These are phyloP conservation scores for Umbellularia californica DNA, from an alignment of 164 flowering plant genomes.

Conservation along the genomic window DNA sequence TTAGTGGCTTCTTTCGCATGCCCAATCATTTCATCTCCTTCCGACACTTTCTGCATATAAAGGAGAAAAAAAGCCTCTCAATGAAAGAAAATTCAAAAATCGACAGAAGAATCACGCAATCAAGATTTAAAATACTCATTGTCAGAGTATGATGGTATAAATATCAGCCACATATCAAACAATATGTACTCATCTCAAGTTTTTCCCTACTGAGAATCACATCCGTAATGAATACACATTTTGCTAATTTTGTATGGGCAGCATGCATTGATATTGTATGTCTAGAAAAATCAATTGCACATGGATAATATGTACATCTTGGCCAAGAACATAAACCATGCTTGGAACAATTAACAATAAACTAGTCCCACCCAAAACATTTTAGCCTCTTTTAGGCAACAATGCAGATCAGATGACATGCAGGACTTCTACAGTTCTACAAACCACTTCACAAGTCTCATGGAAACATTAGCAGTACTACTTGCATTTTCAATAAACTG, in stretches of 20 bases:
- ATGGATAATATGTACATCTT: neutral
- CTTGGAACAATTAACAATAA: neutral
- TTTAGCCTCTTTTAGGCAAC: neutral
- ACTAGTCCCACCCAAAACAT: neutral
- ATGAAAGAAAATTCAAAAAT: neutral
- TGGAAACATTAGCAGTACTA: neutral
- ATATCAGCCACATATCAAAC: neutral
- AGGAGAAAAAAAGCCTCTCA: neutral
- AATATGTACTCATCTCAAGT: neutral
- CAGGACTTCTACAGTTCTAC: neutral
- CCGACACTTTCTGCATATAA: constrained; percentile 17
- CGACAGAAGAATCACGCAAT: neutral
- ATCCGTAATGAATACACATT: too few species aligned
- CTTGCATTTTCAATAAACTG: constrained; percentile 18
- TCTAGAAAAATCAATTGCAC: neutral
- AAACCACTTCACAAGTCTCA: neutral
- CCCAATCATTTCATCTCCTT: constrained; percentile 8
- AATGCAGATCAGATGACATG: neutral
- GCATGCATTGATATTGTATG: neutral
- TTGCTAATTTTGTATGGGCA: too few species aligned
- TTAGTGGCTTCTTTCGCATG: constrained; percentile 4
- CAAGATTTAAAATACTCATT: neutral
- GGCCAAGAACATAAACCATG: neutral
- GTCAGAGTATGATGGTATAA: too few species aligned
- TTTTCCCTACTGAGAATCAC: neutral